Evolutionary conservation across 2,329 filamentous ascomycete species (phyloP), one percentile per base, ranked within the genome.

Genomic region (Periconia macrospinosa): DNA sequence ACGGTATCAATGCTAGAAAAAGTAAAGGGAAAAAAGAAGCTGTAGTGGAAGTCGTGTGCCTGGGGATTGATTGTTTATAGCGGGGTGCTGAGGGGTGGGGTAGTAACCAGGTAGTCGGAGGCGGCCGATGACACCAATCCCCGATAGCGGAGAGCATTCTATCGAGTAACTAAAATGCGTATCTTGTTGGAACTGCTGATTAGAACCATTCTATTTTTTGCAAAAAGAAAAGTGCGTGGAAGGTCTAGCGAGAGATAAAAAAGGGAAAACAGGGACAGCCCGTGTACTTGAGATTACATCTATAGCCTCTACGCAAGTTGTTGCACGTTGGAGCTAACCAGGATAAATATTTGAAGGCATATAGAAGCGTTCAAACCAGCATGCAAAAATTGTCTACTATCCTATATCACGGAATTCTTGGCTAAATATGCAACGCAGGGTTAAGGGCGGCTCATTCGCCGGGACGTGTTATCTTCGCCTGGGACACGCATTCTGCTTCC

Each of bases 101-200:
- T 44, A 44, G 20, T 42, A 42, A 10, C 35, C 19, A 42, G 6
- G 17, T 40, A 48, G 40, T 43, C 59, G 59, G 59, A 60, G 50
- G 30, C 45, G 50, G 57, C 59, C 59, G 57, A 57, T 23, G 17
- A 35, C 20, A 46, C 20, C 30, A 33, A 53, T 27, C 23, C n/a
- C 53, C 51, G 57, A 61, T 61, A 59, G 48, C 50, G 51, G 52
- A 55, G 42, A 18, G 45, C 15, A 51, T 50, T 45, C 33, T 14
- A 56, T 56, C 54, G 54, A 56, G 54, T 56, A 56, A 53, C 40
- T 51, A 50, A 56, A 56, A 56, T 33, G 45, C 27, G 46, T 17
- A 14, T 2, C 11, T 27, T 20, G 6, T 27, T 27, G 20, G 8
- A 9, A 20, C 23, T 37, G 11, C 11, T 13, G 11, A 37, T 37